These are phyloP conservation scores for Boletus vinaceobasis DNA, from an alignment of 768 basidiomycete species.

Conservation along the genomic window DNA sequence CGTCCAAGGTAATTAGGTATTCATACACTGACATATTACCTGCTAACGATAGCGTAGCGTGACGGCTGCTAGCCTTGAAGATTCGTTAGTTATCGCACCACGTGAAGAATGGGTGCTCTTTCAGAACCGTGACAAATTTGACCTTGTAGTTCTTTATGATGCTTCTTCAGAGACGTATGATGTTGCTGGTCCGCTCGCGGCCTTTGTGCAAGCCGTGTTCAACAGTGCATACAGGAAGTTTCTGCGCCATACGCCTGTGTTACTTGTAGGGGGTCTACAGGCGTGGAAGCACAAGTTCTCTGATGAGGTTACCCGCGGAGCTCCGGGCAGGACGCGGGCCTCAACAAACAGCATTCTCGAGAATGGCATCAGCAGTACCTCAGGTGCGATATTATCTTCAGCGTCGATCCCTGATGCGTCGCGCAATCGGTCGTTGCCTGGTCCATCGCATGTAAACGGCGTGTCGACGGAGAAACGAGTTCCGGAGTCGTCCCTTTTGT, in stretches of 20 bases:
- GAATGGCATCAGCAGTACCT: conserved; percentile 27
- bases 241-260: conserved; percentile 70
- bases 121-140: conserved; percentile 80
- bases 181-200: conserved; percentile 49
- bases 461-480: conserved; percentile 16
- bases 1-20: conserved; percentile 56
- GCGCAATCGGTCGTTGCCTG: conserved; percentile 11
- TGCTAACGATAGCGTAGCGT: conserved; percentile 45
- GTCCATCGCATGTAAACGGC: conserved; percentile 15
- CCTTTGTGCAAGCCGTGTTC: conserved; percentile 66
- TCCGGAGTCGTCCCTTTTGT: conserved; percentile 20
- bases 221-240: conserved; percentile 70
- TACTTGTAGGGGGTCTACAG: conserved; percentile 80
- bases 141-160: conserved; percentile 87
- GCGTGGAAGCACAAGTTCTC: conserved; percentile 71
- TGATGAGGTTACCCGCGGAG: conserved; percentile 33
- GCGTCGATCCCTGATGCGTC: conserved; percentile 12
- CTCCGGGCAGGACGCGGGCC: conserved; percentile 12
- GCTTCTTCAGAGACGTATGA: conserved; percentile 52
- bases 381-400: conserved; percentile 23
- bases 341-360: conserved; percentile 20
- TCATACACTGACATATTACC: not conserved
- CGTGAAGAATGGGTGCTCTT: conserved; percentile 72
- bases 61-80: conserved; percentile 64
- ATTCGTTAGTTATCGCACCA: conserved; percentile 69